Evolutionary conservation across 805 yeast genomes (phyloP), one percentile per base, ranked within the genome.

Genomic region (Naumovozyma baii): DNA sequence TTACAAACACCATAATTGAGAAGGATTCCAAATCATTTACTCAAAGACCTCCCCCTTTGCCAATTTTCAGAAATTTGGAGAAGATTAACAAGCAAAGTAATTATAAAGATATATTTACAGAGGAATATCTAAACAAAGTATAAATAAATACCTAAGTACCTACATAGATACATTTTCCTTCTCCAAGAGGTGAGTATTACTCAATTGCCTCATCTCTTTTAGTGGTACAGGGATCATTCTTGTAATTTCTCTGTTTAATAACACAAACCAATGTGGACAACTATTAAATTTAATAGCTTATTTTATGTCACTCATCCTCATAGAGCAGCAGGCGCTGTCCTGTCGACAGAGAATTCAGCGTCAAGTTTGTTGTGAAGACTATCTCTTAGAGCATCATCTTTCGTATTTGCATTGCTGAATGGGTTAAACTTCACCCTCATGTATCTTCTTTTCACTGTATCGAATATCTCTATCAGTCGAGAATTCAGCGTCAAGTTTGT

Each of bases 21-120:
- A n/a, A 30, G 20, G 35, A 39, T 14, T 40, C 55, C 1, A 47
- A 49, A 19, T 38, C 44, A 18, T 51, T 59, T 35, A 48, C 40
- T 18, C 36, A 48, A 28, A 45, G 40, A 15, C 39, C 51, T 2
- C 62, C 68, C 5, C 48, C 59, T 2, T 41, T 77, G 17, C 90
- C 88, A 2, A 63, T 68, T 3, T 79, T 79, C 55, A 73, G 69
- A 45, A 76, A 78, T 51, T 76, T 79, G 7, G 88, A 82, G 47
- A 77, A 74, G 53, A 81, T 83, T 4, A 64, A 64, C 39, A 61
- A 64, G 16, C 63, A 72, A 10, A 62, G 73, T 1, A 66, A 63
- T 37, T 44, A 39, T 32, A 38, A 34, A 18, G 48, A 47, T 22
- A 34, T 31, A 14, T 39, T 43, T 20, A 36, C 42, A 13, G 45